Conservation (phyloP, 1,284 basidiomycete genomes). For the Earliella scabrosa region DNA sequence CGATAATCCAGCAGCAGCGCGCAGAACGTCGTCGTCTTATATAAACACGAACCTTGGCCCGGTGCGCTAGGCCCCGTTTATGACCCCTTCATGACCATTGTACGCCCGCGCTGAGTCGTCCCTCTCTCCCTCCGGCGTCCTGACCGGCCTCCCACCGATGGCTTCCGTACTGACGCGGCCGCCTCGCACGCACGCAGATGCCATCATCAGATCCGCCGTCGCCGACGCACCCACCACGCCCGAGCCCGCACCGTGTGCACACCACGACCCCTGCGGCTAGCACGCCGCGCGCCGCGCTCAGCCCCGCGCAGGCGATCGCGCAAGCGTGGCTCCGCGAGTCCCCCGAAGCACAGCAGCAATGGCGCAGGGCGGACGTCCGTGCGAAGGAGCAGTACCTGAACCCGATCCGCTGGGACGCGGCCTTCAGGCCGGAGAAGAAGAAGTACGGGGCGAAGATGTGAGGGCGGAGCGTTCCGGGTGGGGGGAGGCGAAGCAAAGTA, state of each 20-base stretch:
- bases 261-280: slow-evolving; percentile 6
- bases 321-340: slow-evolving; percentile 68
- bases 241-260: slow-evolving; percentile 22
- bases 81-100: slow-evolving; percentile 39
- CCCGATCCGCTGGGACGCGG: slow-evolving; percentile 30
- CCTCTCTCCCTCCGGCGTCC: slow-evolving; percentile 12
- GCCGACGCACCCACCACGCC: slow-evolving; percentile 29
- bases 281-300: slow-evolving; percentile 35
- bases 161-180: neutral
- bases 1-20: slow-evolving; percentile 30
- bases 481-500: slow-evolving; percentile 16
- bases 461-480: slow-evolving; percentile 18
- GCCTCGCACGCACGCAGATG: slow-evolving; percentile 33
- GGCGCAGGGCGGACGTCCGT: slow-evolving; percentile 53
- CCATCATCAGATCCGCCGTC: slow-evolving; percentile 40
- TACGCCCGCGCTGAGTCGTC: slow-evolving; percentile 26
- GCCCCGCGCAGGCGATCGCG: slow-evolving; percentile 65
- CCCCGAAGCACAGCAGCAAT: slow-evolving; percentile 56
- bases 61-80: slow-evolving; percentile 27
- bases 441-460: slow-evolving; percentile 22
- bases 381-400: slow-evolving; percentile 45
- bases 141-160: slow-evolving; percentile 7
- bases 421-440: slow-evolving; percentile 18
- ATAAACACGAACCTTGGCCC: slow-evolving; percentile 39
- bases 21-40: slow-evolving; percentile 28